These are phyloP conservation scores for Periglandula ipomoeae DNA, from an alignment of 2,329 filamentous ascomycete genomes.

Conservation along the genomic window DNA sequence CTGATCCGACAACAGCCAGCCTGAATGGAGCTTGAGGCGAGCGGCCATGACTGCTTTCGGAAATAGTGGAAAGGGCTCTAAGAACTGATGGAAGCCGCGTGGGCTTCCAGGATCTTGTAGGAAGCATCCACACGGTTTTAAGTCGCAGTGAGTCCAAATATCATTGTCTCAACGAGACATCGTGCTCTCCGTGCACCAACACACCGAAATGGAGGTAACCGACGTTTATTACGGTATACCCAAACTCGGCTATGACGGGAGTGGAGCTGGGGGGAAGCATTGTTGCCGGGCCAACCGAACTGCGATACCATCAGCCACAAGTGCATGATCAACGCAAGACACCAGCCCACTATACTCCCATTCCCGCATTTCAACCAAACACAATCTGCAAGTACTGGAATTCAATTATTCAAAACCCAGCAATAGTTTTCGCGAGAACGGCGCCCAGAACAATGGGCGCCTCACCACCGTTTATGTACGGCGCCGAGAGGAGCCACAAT, in stretches of 20 bases:
- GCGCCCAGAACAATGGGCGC: constrained; percentile 15
- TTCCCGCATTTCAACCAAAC: constrained; percentile 1
- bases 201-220: background rate
- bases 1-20: constrained; percentile 84
- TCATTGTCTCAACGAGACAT: background rate
- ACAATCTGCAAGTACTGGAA: background rate
- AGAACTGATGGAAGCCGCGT: background rate
- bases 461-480: constrained; percentile 63
- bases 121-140: background rate
- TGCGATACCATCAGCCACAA: too few species aligned
- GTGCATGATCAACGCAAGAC: constrained; percentile 6
- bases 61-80: constrained; percentile 1
- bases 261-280: background rate
- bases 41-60: background rate
- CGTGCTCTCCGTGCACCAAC: background rate
- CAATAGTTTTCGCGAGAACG: background rate
- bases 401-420: too few species aligned
- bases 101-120: background rate
- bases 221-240: too few species aligned
- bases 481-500: constrained; percentile 40
- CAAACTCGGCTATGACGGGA: too few species aligned
- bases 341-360: background rate
- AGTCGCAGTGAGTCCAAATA: too few species aligned
- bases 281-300: constrained; percentile 19
- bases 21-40: constrained; percentile 50